Evolutionary conservation across 352 stramenopile species (phyloP).

Genomic region (Globisporangium irregulare): DNA sequence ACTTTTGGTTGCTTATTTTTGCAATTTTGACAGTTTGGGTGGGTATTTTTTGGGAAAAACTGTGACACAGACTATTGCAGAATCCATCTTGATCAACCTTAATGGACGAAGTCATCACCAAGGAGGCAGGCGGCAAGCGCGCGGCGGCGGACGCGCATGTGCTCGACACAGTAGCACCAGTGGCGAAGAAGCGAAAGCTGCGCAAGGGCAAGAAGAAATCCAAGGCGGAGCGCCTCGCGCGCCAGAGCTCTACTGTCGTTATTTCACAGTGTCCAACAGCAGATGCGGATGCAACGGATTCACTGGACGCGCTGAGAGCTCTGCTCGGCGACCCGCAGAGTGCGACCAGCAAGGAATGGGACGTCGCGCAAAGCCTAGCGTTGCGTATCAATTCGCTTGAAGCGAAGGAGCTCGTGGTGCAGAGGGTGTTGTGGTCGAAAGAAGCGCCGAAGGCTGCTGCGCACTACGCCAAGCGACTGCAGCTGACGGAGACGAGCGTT

Average conservation of each 20-base stretch:
- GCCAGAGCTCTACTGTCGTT: not conserved
- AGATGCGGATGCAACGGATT: not conserved
- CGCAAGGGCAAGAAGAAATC: constrained; percentile 34
- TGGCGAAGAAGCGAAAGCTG: constrained; percentile 21
- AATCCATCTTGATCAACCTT: not conserved
- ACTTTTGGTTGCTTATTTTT: not conserved
- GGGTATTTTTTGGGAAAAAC: not conserved
- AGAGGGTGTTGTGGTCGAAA: constrained; percentile 33
- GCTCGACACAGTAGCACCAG: not conserved
- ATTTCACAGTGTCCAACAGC: not conserved
- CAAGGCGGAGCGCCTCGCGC: constrained; percentile 28
- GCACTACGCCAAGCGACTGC: constrained; percentile 66
- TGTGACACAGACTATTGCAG: not conserved
- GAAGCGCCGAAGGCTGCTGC: constrained; percentile 46
- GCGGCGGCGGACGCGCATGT: not conserved
- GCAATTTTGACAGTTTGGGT: not conserved
- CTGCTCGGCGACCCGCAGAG: constrained; percentile 10
- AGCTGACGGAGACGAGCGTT: constrained; percentile 28
- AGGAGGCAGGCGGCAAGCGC: constrained; percentile 1
- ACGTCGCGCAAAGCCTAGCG: constrained; percentile 53
- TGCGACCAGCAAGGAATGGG: constrained; percentile 36
- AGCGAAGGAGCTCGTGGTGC: constrained; percentile 39
- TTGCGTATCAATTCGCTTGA: constrained; percentile 33
- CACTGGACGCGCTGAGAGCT: constrained; percentile 6
- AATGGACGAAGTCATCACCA: constrained; percentile 1